phyloP scores from a whole-genome alignment of 2,329 filamentous ascomycete genomes.

The Dactylonectria macrodidyma region DNA sequence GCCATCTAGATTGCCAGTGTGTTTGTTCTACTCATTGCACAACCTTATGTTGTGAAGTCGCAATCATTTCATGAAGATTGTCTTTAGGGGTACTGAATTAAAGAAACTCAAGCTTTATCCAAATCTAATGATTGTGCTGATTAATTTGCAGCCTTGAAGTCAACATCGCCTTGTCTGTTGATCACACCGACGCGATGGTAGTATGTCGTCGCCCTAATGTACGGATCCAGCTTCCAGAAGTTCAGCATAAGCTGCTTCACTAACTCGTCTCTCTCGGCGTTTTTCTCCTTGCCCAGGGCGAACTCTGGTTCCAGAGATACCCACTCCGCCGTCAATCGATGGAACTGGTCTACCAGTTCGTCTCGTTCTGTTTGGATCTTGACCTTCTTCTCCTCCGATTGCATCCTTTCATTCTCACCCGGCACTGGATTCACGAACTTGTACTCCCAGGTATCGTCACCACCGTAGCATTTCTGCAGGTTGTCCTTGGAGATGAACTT shows the following conservation, averaged over 20 bases:
- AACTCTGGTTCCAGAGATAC: slow-evolving; percentile 3
- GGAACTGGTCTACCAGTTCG: slow-evolving; percentile 69
- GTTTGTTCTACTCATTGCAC: too few species aligned
- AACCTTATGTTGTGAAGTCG: too few species aligned
- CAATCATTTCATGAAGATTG: too few species aligned
- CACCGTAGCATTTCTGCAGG: slow-evolving; percentile 73
- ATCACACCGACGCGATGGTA: slow-evolving; percentile 40
- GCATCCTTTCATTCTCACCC: slow-evolving; percentile 70
- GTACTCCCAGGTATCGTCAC: slow-evolving; percentile 77
- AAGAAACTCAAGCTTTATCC: background rate
- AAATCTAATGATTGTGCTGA: background rate
- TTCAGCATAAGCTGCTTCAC: slow-evolving; percentile 68
- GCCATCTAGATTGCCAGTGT: too few species aligned
- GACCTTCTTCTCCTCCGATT: slow-evolving; percentile 55
- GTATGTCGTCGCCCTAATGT: slow-evolving; percentile 67
- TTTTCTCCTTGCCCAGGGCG: slow-evolving; percentile 12
- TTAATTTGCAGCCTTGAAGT: slow-evolving; percentile 41
- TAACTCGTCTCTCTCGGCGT: slow-evolving; percentile 60
- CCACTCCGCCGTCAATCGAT: slow-evolving; percentile 52
- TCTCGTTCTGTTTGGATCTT: slow-evolving; percentile 66
- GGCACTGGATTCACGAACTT: slow-evolving; percentile 72
- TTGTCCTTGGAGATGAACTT: slow-evolving; percentile 72
- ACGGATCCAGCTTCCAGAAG: slow-evolving; percentile 81
- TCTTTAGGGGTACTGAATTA: too few species aligned
- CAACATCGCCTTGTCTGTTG: slow-evolving; percentile 33